Conservation (phyloP, 2,329 filamentous ascomycete genomes). For the Sclerotiophoma versabilis region DNA sequence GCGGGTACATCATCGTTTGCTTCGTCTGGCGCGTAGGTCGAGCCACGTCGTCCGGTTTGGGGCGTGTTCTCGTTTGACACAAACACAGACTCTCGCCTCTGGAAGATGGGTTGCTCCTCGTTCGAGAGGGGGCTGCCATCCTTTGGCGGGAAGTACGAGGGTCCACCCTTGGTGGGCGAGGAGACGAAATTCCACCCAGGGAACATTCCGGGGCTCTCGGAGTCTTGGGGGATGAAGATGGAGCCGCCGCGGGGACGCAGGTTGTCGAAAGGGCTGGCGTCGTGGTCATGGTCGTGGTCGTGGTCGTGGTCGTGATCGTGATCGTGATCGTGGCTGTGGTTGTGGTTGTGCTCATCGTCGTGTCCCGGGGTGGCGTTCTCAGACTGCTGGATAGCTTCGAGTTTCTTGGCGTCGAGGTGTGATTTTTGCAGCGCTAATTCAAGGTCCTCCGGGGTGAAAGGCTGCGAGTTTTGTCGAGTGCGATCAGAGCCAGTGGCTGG, state of each 20-base stretch:
- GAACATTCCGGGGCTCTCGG: conserved; percentile 28
- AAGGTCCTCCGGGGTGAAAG: conserved; percentile 56
- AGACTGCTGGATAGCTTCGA: conserved; percentile 35
- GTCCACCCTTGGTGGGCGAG: conserved; percentile 15
- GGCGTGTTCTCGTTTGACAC: conserved; percentile 17
- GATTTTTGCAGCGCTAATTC: conserved; percentile 53
- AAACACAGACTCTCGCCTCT: conserved; percentile 21
- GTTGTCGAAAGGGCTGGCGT: conserved; percentile 27
- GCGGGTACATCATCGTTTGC: background rate
- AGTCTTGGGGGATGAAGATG: conserved; percentile 34
- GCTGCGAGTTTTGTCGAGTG: conserved; percentile 40
- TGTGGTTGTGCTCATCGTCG: conserved; percentile 18
- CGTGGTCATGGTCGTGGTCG: conserved; percentile 23
- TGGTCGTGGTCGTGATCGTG: conserved; percentile 20
- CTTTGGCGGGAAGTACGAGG: conserved; percentile 24
- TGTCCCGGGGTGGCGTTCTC: conserved; percentile 21
- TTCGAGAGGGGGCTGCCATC: conserved; percentile 18
- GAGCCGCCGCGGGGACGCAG: conserved; percentile 35
- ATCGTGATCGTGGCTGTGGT: conserved; percentile 25
- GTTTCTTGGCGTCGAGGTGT: conserved; percentile 42
- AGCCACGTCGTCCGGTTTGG: conserved; percentile 22
- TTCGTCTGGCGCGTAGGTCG: conserved; percentile 25
- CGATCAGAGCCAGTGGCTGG: conserved; percentile 38
- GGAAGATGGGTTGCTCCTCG: conserved; percentile 2
- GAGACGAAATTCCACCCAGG: conserved; percentile 17